A percentile compares a stretch with the other conserved stretches of the same genome.
phyloP scores from a whole-genome alignment of 805 yeast genomes.

The Torulaspora indica region DNA sequence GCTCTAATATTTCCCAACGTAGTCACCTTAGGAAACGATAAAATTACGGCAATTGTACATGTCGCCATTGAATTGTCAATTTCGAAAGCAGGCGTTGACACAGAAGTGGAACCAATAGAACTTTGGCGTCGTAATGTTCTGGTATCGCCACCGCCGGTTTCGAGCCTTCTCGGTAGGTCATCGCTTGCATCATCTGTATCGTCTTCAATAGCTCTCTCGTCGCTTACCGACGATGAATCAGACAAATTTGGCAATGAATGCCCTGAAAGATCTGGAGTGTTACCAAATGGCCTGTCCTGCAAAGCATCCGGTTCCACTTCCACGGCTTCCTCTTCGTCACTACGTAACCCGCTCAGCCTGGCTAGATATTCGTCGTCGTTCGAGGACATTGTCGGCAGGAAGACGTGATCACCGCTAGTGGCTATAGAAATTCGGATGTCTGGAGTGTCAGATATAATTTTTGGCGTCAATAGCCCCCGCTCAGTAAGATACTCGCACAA shows the following conservation, averaged over 20 bases:
- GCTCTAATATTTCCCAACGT: slow-evolving; percentile 38
- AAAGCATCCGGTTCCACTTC: slow-evolving; percentile 6
- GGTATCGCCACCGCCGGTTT: background rate
- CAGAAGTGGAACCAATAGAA: background rate
- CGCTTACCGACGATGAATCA: background rate
- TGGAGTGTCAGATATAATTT: slow-evolving; percentile 14
- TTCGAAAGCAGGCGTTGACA: slow-evolving; percentile 8
- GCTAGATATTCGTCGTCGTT: slow-evolving; percentile 31
- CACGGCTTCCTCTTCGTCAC: slow-evolving; percentile 11
- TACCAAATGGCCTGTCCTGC: slow-evolving; percentile 5
- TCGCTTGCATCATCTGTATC: slow-evolving; percentile 1
- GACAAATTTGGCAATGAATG: background rate
- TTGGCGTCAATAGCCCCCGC: slow-evolving; percentile 30
- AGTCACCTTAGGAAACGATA: slow-evolving; percentile 43
- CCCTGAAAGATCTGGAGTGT: background rate
- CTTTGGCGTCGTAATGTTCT: background rate
- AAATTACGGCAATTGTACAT: slow-evolving; percentile 49
- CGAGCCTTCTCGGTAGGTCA: background rate
- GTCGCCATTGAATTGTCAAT: slow-evolving; percentile 36
- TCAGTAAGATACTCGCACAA: slow-evolving; percentile 22
- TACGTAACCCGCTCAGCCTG: slow-evolving; percentile 24
- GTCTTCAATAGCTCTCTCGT: slow-evolving; percentile 5
- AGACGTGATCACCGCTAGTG: slow-evolving; percentile 35
- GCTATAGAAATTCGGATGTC: slow-evolving; percentile 30
- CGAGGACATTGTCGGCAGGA: slow-evolving; percentile 33